Evolutionary conservation across 1,284 basidiomycete species (phyloP), one percentile per base, ranked within the genome.

Genomic region (Ustilago vetiveriae): DNA sequence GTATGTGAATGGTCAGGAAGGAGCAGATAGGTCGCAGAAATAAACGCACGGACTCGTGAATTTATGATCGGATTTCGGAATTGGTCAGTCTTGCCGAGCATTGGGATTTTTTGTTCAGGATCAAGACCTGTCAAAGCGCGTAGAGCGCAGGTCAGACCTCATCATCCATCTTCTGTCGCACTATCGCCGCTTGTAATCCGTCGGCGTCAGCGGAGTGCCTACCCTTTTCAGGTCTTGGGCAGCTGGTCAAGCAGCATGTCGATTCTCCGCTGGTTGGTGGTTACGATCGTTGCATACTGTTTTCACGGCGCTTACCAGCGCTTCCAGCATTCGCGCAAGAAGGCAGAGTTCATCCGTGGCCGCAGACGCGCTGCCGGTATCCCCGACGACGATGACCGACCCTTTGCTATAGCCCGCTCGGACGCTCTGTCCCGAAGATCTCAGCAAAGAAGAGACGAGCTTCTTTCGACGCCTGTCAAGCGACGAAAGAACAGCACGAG

Each of bases 311-410:
- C 27, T 6, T 69, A 58, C 38, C 48, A 55, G 36, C 52, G 51
- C 24, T 21, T 69, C 6, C 58, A 63, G 26, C 26, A 43, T 26
- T 45, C 66, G 10, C 66, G 66, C 66, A 63, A 58, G 50, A 52
- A 45, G 35, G 54, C 66, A 27, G 54, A 70, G n/a, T 60, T 58
- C 37, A 39, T 64, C 11, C 65, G 60, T 32, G 67, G 65, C 8
- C 58, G 67, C 38, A 51, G 74, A 38, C 50, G 74, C 21, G 71
- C 62, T 23, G 74, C 74, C 10, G 74, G 74, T 10, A 75, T 75
- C 29, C 71, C 70, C 6, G 74, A 75, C 38, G 55, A 62, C 21
- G 74, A 75, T 30, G 21, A 54, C 4, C 47, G 74, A 16, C 74
- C 74, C 0, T 75, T 75, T 29, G 66, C 62, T 0, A 43, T 68